Evolutionary conservation across 345 rosid genomes (phyloP).

Genomic region (Draba incana): DNA sequence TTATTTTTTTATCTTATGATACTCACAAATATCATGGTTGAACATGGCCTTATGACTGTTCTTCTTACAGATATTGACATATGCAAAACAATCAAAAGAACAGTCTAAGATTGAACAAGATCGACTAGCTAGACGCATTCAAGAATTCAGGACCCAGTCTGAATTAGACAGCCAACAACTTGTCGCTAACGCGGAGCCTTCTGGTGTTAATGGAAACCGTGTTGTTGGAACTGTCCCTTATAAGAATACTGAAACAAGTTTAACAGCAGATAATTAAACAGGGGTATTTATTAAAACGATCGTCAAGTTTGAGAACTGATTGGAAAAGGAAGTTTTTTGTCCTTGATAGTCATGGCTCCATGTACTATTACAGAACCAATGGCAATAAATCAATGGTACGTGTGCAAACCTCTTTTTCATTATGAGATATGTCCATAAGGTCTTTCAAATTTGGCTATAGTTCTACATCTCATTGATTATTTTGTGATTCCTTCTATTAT

Average conservation of each 20-base stretch:
- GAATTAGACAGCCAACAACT: slow-evolving; percentile 64
- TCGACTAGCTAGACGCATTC: slow-evolving; percentile 84
- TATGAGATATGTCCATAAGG: not conserved
- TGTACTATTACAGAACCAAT: slow-evolving; percentile 74
- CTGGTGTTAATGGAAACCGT: slow-evolving; percentile 48
- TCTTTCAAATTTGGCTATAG: not conserved
- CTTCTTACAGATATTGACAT: slow-evolving; percentile 68
- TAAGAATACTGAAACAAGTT: slow-evolving; percentile 58
- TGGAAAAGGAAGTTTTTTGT: slow-evolving; percentile 95
- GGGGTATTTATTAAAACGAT: slow-evolving; percentile 83
- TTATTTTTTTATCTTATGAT: no score
- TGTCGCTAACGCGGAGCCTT: slow-evolving; percentile 50
- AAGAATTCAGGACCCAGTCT: slow-evolving; percentile 86
- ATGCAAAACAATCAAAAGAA: slow-evolving; percentile 91
- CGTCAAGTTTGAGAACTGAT: slow-evolving; percentile 71
- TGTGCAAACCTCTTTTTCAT: not conserved
- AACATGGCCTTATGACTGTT: slow-evolving; percentile 16
- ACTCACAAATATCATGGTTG: no score
- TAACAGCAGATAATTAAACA: slow-evolving; percentile 65
- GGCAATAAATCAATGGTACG: slow-evolving; percentile 64
- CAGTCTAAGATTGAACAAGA: slow-evolving; percentile 76
- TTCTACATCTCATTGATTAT: not conserved
- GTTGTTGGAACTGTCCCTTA: slow-evolving; percentile 52
- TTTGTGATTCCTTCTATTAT: not conserved
- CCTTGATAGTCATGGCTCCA: slow-evolving; percentile 77